Base-by-base conservation (phyloP, 352 stramenopile species). In the Phytopythium oedochilum region DNA sequence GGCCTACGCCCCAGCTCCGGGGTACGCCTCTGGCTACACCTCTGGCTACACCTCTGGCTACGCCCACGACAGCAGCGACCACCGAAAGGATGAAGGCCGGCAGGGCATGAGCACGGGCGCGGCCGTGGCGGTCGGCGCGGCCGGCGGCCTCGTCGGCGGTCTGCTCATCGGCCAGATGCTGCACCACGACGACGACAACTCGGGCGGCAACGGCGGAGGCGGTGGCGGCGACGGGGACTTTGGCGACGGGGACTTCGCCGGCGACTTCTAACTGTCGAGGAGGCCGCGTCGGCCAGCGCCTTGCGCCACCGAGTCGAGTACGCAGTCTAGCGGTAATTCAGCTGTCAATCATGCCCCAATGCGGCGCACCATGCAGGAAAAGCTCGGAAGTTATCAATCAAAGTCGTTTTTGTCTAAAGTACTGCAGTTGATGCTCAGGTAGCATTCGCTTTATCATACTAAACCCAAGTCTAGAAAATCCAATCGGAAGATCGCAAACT, bases 201-300 rank as follows among this genome's bases (percentile, higher is more conserved):
- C 20, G 6, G 40, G 8, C 20, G 25, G 14, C 22, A 3, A 23
- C 5, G 40, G 40, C 22, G 40, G 40, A n/a, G 40, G 40, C 40
- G 61, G 61, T n/a, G 32, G 32, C 14, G 56, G 57, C 23, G 40
- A 26, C 6, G 59, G 54, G 45, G 54, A 57, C 39, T 62, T 56
- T 17, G 62, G 59, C 23, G 60, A 57, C 17, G 65, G 65, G 11
- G 66, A 74, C 29, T 71, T 71, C 54, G 62, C n/a, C 11, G 66
- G 66, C 35, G 66, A 74, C 52, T 74, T 74, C 43, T 74, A 71
- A 53, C n/a, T n/a, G n/a, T n/a, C n/a, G n/a, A n/a, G n/a, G n/a
- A n/a, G n/a, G n/a, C n/a, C n/a, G n/a, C n/a, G n/a, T n/a, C n/a
- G n/a, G n/a, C n/a, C n/a, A n/a, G n/a, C n/a, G n/a, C n/a, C n/a